Evolutionary conservation across 1,284 basidiomycete genomes (phyloP).

Genomic region (Vanrija humicola): DNA sequence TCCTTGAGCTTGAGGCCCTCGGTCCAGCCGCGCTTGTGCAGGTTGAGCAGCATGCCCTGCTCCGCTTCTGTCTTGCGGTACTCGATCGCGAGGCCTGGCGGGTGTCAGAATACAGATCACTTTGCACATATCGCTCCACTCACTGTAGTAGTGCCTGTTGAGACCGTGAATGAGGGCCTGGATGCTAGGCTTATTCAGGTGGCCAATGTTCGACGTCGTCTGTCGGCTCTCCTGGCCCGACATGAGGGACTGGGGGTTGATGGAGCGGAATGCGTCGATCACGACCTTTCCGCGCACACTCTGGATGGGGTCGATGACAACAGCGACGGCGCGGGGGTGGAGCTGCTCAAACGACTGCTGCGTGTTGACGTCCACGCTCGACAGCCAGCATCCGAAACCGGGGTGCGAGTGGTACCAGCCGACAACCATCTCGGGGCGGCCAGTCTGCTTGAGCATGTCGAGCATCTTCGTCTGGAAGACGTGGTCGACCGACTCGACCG

Average conservation of each 20-base stretch:
- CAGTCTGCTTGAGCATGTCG: slow-evolving; percentile 99
- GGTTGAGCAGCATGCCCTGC: slow-evolving; percentile 96
- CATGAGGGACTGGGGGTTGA: slow-evolving; percentile 75
- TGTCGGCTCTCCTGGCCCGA: slow-evolving; percentile 92
- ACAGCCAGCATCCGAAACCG: slow-evolving; percentile 98
- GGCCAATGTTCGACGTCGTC: slow-evolving; percentile 97
- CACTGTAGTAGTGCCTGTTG: slow-evolving; percentile 88
- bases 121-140: slow-evolving; percentile 22
- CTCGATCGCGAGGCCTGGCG: slow-evolving; percentile 70
- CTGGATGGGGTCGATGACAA: slow-evolving; percentile 98
- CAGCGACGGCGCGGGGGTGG: slow-evolving; percentile 90
- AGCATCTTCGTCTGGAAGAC: slow-evolving; percentile 99
- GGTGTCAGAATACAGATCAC: background rate
- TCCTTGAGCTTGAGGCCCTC: slow-evolving; percentile 86
- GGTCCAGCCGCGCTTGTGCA: slow-evolving; percentile 97
- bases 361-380: slow-evolving; percentile 98
- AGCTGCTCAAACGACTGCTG: slow-evolving; percentile 99
- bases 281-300: slow-evolving; percentile 99
- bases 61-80: slow-evolving; percentile 96
- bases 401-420: slow-evolving; percentile 99
- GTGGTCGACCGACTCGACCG: slow-evolving; percentile 98
- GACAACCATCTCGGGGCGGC: slow-evolving; percentile 95
- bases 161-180: slow-evolving; percentile 94
- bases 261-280: slow-evolving; percentile 97
- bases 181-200: slow-evolving; percentile 97